Conservation (phyloP, 1,139 yeast genomes). For the Protomyces inouyei region DNA sequence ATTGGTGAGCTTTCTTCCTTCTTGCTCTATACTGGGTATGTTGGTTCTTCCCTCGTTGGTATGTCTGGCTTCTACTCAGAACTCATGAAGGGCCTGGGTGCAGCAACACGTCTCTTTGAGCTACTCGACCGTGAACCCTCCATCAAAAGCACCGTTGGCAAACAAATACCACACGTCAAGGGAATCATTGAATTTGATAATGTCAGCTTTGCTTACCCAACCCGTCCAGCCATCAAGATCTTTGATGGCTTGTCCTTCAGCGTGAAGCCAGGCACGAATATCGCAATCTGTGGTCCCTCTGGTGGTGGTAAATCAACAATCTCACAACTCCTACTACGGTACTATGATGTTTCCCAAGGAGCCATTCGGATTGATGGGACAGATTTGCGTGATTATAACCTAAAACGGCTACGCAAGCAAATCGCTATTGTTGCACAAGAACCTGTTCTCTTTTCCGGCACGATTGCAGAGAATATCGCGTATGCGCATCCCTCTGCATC, state of each 20-base stretch:
- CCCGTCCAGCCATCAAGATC: conserved; percentile 68
- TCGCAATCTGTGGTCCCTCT: conserved; percentile 92
- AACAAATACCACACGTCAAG: conserved; percentile 37
- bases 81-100: conserved; percentile 94
- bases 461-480: conserved; percentile 76
- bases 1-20: conserved; percentile 89
- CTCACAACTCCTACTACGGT: conserved; percentile 61
- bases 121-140: conserved; percentile 68
- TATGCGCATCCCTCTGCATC: conserved; percentile 64
- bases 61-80: conserved; percentile 87
- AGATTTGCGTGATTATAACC: conserved; percentile 61
- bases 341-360: conserved; percentile 74
- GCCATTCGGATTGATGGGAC: conserved; percentile 62
- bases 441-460: conserved; percentile 86
- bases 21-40: conserved; percentile 88
- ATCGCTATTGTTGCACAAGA: conserved; percentile 92
- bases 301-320: conserved; percentile 95
- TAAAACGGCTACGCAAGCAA: conserved; percentile 65
- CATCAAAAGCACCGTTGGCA: conserved; percentile 62
- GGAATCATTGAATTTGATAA: conserved; percentile 59
- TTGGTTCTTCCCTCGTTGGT: conserved; percentile 86
- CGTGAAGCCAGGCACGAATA: conserved; percentile 77
- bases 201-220: conserved; percentile 75
- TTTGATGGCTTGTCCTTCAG: conserved; percentile 61
- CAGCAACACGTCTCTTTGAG: conserved; percentile 88